Percentiles rank a stretch among this genome's conserved stretches.
Conservation (phyloP, 2,329 filamentous ascomycete genomes). For the Neofusicoccum laricinum region DNA sequence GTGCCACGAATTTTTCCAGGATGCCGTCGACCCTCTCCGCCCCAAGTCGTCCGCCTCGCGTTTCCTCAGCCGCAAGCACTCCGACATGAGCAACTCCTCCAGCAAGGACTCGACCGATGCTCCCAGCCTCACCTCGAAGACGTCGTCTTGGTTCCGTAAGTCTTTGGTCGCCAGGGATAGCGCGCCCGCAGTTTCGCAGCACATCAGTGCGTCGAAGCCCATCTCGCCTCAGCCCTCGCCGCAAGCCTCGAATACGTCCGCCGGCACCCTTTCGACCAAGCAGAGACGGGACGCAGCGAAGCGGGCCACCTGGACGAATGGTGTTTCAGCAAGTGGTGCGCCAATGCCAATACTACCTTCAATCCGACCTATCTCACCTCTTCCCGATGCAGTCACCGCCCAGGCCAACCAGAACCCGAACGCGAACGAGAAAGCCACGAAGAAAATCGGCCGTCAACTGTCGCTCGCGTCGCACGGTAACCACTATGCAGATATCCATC, state of each 20-base stretch:
- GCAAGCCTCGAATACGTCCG: slow-evolving; percentile 43
- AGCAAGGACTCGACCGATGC: slow-evolving; percentile 61
- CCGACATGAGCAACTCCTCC: slow-evolving; percentile 66
- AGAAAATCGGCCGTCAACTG: slow-evolving; percentile 93
- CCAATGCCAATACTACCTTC: slow-evolving; percentile 96
- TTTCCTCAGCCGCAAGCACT: slow-evolving; percentile 85
- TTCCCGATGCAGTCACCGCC: slow-evolving; percentile 89
- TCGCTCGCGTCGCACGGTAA: slow-evolving; percentile 90
- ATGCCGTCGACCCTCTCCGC: slow-evolving; percentile 85
- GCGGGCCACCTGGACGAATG: slow-evolving; percentile 90
- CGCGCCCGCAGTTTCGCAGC: slow-evolving; percentile 57
- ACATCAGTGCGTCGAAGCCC: slow-evolving; percentile 38
- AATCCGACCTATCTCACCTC: slow-evolving; percentile 89
- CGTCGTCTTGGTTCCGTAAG: slow-evolving; percentile 89
- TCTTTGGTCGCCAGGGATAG: slow-evolving; percentile 80
- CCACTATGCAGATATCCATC: slow-evolving; percentile 84
- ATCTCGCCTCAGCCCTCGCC: slow-evolving; percentile 42
- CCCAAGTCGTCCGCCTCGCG: slow-evolving; percentile 88
- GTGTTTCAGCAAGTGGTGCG: slow-evolving; percentile 68
- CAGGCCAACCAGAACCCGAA: slow-evolving; percentile 69
- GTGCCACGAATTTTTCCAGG: slow-evolving; percentile 89
- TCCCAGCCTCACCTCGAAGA: slow-evolving; percentile 69
- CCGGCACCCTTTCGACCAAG: slow-evolving; percentile 47
- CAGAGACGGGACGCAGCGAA: slow-evolving; percentile 64
- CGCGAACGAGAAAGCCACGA: slow-evolving; percentile 65